Evolutionary conservation across 164 flowering plant species (phyloP).

Genomic region (Magnolia changhungtana): DNA sequence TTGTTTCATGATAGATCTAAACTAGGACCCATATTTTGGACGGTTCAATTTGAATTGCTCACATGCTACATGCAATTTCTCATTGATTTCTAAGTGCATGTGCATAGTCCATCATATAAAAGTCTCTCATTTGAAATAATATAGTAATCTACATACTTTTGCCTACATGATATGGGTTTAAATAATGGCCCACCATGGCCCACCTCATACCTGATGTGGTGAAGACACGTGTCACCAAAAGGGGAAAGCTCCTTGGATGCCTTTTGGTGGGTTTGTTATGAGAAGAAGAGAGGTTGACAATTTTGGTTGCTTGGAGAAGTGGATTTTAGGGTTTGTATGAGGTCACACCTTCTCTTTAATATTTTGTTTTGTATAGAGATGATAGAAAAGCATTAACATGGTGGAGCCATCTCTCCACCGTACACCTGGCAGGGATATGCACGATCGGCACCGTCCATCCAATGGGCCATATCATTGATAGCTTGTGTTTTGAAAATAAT

Average conservation of each 20-base stretch:
- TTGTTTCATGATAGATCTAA: no score
- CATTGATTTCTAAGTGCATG: no score
- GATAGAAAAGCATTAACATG: not conserved
- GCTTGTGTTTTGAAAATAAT: not conserved
- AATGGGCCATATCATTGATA: not conserved
- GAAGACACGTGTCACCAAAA: not conserved
- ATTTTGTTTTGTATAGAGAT: not conserved
- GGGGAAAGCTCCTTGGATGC: conserved; percentile 17
- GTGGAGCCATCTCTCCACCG: not conserved
- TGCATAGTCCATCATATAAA: no score
- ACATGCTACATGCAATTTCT: no score
- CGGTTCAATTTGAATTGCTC: no score
- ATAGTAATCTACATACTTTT: no score
- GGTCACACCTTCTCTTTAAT: conserved; percentile 34
- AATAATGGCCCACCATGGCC: no score
- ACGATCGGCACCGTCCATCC: not conserved
- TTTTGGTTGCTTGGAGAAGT: conserved; percentile 13
- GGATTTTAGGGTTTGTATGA: conserved; percentile 18
- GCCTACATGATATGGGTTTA: no score
- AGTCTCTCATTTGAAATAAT: no score
- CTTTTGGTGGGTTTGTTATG: conserved; percentile 24
- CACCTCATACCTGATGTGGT: no score
- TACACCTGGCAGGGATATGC: not conserved
- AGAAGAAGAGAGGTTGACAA: conserved; percentile 30
- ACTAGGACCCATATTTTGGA: no score